A percentile compares a stretch with the other conserved stretches of the same genome.
Conservation (phyloP, 495 filamentous ascomycete genomes). For the Bryoglossum gracile region DNA sequence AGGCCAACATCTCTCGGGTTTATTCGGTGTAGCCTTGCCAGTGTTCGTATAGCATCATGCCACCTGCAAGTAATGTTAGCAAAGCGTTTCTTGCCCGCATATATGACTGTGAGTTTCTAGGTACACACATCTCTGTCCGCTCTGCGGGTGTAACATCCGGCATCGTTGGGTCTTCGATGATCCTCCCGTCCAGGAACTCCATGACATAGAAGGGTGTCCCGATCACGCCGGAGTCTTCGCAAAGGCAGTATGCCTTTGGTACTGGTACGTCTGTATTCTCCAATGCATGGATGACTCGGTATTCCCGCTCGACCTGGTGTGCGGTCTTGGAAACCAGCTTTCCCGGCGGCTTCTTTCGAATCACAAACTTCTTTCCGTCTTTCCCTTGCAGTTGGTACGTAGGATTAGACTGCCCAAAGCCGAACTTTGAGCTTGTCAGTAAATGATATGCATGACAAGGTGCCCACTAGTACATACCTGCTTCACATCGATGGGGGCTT, state of each 20-base stretch:
- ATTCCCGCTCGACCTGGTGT: slow-evolving; percentile 93
- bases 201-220: slow-evolving; percentile 96
- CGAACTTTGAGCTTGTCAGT: slow-evolving; percentile 54
- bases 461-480: slow-evolving; percentile 49
- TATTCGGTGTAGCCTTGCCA: slow-evolving; percentile 81
- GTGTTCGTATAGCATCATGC: slow-evolving; percentile 71
- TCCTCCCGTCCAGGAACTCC: slow-evolving; percentile 86
- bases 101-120: slow-evolving; percentile 17
- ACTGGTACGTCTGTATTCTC: slow-evolving; percentile 76
- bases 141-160: slow-evolving; percentile 62
- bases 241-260: slow-evolving; percentile 77
- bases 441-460: background rate
- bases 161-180: slow-evolving; percentile 81
- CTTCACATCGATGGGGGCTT: slow-evolving; percentile 74
- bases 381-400: slow-evolving; percentile 80
- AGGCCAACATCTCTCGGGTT: slow-evolving; percentile 57
- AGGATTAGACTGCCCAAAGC: slow-evolving; percentile 95
- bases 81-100: background rate
- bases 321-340: slow-evolving; percentile 86
- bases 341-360: slow-evolving; percentile 95
- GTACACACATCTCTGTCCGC: slow-evolving; percentile 64
- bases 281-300: slow-evolving; percentile 80
- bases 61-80: slow-evolving; percentile 43
- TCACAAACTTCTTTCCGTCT: slow-evolving; percentile 62
- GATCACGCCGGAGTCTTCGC: slow-evolving; percentile 69